Percentiles rank a stretch among this genome's conserved stretches.
These are phyloP conservation scores for Boletus rex-veris DNA, from an alignment of 768 basidiomycete species.

Conservation along the genomic window DNA sequence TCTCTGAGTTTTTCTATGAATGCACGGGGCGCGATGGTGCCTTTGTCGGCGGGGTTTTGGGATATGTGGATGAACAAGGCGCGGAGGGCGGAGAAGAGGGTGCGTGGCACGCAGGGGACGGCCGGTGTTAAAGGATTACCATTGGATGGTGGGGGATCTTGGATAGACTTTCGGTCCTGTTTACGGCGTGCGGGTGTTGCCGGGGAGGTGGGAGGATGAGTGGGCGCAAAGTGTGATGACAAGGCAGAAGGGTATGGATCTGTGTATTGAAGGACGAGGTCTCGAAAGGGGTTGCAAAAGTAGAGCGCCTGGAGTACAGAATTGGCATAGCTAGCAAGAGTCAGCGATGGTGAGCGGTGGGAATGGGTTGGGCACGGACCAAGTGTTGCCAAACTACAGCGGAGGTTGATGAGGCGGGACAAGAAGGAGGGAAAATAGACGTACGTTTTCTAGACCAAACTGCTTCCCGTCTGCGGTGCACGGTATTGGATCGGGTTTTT, in stretches of 20 bases:
- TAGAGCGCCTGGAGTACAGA: constrained; percentile 98
- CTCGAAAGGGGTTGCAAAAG: constrained; percentile 90
- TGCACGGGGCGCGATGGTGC: constrained; percentile 83
- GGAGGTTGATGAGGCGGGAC: constrained; percentile 8
- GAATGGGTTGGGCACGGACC: constrained; percentile 45
- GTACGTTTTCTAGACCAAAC: constrained; percentile 96
- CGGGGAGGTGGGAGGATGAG: constrained; percentile 27
- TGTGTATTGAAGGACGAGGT: constrained; percentile 72
- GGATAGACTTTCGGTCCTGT: constrained; percentile 49
- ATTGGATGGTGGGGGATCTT: constrained; percentile 32
- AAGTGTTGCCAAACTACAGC: constrained; percentile 90
- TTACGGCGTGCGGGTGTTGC: constrained; percentile 44
- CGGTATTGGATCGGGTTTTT: constrained; percentile 37
- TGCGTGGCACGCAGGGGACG: constrained; percentile 60
- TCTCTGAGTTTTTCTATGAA: constrained; percentile 94
- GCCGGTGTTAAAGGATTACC: constrained; percentile 37
- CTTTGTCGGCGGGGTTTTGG: constrained; percentile 70
- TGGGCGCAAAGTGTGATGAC: constrained; percentile 21
- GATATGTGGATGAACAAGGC: constrained; percentile 88
- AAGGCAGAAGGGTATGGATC: constrained; percentile 45
- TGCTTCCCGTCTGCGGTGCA: constrained; percentile 72
- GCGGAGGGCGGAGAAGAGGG: constrained; percentile 88
- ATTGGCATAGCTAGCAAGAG: constrained; percentile 78
- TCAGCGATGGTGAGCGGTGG: constrained; percentile 14
- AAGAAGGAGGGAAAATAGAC: constrained; percentile 31